Evolutionary conservation across 1,284 basidiomycete genomes (phyloP), one percentile per base, ranked within the genome.

Genomic region (Abortiporus biennis): DNA sequence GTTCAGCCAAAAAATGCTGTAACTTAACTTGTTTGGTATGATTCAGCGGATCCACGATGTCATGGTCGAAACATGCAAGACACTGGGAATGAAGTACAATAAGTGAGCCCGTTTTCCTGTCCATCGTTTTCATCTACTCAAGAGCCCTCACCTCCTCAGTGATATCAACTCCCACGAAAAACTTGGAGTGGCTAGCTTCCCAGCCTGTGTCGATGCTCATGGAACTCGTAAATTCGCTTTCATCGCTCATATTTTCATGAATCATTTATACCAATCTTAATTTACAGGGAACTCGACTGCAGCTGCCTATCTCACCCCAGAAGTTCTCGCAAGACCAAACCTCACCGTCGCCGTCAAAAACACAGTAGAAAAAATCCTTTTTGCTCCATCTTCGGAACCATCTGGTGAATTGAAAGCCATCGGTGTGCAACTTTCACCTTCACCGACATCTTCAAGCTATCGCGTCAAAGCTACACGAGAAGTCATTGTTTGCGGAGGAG

Each of bases 401-500:
- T 44, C 44, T 36, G 19, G 6, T 2, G 22, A 43, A 0, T 47
- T 45, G 0, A 51, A 45, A 6, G 33, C 19, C 1, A 37, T 55
- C 20, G 65, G 60, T 21, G 57, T 67, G 13, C 57, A 66, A 37
- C 23, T 67, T 2, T 54, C 57, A 4, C 45, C 54, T 6, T 45
- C 42, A 1, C 34, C 40, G 0, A 25, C 37, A 3, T 44, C 43
- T 2, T 51, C 50, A 11, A 48, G 54, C 6, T 69, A 51, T 41
- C 46, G 49, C 19, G 58, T 63, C 12, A 40, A 33, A 1, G 67
- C 63, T 1, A 57, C 37, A 20, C 59, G 59, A 27, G 69, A 71
- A 44, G 58, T 72, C 17, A 58, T 71, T 16, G 47, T 76, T 1
- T 65, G 64, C 38, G 67, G 63, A 3, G 74, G 72, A 3, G 48